Conservation (phyloP, 371 early-diverging fungal species). For the Zancudomyces culisetae region DNA sequence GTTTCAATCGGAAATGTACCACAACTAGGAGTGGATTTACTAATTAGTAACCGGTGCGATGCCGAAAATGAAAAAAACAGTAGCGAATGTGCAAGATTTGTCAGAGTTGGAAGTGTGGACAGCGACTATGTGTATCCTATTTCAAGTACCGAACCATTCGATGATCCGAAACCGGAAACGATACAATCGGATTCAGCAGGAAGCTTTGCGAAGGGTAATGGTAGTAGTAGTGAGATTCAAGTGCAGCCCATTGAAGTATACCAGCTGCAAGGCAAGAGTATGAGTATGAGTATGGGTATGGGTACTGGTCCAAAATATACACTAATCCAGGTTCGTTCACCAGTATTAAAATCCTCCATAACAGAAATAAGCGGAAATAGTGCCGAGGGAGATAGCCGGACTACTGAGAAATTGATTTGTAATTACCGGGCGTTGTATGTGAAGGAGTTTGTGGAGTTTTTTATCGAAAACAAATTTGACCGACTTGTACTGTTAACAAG, state of each 20-base stretch:
- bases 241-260: too few species aligned
- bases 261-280: too few species aligned
- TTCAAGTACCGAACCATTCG: conserved; percentile 17
- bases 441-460: conserved; percentile 29
- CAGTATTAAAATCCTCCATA: conserved; percentile 11
- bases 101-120: conserved; percentile 44
- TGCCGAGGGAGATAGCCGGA: too few species aligned
- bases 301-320: too few species aligned
- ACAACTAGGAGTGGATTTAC: conserved; percentile 46
- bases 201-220: too few species aligned
- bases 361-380: too few species aligned
- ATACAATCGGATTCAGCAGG: too few species aligned
- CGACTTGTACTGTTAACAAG: conserved; percentile 39
- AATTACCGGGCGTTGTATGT: conserved; percentile 19
- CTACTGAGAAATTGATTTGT: too few species aligned
- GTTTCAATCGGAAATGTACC: conserved; percentile 69
- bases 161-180: too few species aligned
- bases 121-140: conserved; percentile 36
- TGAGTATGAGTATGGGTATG: too few species aligned
- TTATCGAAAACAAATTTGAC: conserved; percentile 26
- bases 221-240: too few species aligned
- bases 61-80: conserved; percentile 30
- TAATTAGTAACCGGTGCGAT: conserved; percentile 51
- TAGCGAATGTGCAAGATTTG: too few species aligned
- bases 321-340: conserved; percentile 24